phyloP scores from a whole-genome alignment of 768 basidiomycete genomes.

The Suillus cothurnatus region DNA sequence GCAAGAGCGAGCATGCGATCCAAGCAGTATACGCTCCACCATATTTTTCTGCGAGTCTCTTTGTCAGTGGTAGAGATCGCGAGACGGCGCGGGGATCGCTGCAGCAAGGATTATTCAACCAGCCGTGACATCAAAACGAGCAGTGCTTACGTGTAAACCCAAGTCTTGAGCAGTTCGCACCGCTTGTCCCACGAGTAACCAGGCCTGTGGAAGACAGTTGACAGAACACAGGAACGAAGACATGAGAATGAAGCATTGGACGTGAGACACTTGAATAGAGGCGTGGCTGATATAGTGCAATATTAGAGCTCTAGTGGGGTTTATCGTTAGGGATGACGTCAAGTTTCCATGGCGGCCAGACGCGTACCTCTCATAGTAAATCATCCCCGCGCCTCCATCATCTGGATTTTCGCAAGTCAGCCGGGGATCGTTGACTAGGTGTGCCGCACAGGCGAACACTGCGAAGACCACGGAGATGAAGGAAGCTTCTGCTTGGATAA shows the following conservation, averaged over 20 bases:
- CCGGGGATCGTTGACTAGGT: conserved; percentile 74
- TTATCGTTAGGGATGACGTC: conserved; percentile 6
- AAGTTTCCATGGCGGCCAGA: conserved; percentile 5
- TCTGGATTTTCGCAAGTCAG: conserved; percentile 60
- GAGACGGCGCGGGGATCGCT: conserved; percentile 85
- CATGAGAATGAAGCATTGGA: conserved; percentile 88
- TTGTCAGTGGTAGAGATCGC: conserved; percentile 75
- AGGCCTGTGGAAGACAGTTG: conserved; percentile 92
- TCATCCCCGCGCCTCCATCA: conserved; percentile 87
- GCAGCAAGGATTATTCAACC: conserved; percentile 19
- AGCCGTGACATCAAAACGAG: conserved; percentile 10
- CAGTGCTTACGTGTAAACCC: conserved; percentile 78
- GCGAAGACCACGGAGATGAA: conserved; percentile 85
- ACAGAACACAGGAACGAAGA: conserved; percentile 90
- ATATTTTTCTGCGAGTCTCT: conserved; percentile 87
- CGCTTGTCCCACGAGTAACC: conserved; percentile 90
- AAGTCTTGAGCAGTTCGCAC: conserved; percentile 89
- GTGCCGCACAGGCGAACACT: conserved; percentile 88
- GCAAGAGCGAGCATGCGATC: conserved; percentile 93
- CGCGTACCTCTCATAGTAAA: conserved; percentile 82
- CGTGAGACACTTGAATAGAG: conserved; percentile 82
- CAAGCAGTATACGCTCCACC: conserved; percentile 92
- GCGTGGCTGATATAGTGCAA: conserved; percentile 91
- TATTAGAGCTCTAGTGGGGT: conserved; percentile 68
- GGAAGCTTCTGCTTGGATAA: conserved; percentile 64